A percentile compares a stretch with the other conserved stretches of the same genome.
These are phyloP conservation scores for Alternaria ventricosa DNA, from an alignment of 2,329 filamentous ascomycete genomes.

Conservation along the genomic window DNA sequence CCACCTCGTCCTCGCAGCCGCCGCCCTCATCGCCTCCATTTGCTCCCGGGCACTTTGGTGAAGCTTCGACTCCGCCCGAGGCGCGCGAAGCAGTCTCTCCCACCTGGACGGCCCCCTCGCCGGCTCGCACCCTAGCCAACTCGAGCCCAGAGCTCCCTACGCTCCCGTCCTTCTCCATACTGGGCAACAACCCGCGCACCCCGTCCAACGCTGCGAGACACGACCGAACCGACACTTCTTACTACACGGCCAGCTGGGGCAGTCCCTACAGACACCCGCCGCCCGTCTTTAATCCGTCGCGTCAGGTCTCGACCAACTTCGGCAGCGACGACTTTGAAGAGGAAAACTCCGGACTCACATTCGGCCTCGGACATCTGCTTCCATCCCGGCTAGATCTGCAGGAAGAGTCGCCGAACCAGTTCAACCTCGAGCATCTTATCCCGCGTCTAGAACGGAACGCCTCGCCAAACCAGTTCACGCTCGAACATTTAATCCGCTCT, in stretches of 20 bases:
- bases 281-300: conserved; percentile 49
- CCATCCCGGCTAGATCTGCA: conserved; percentile 41
- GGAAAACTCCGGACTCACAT: conserved; percentile 44
- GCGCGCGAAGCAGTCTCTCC: conserved; percentile 39
- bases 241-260: conserved; percentile 85
- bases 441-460: conserved; percentile 41
- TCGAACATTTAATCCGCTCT: conserved; percentile 49
- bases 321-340: conserved; percentile 50
- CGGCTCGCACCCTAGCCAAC: conserved; percentile 49
- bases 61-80: conserved; percentile 29
- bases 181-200: conserved; percentile 42
- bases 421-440: conserved; percentile 50
- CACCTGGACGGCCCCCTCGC: conserved; percentile 49
- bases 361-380: conserved; percentile 50
- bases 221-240: conserved; percentile 56
- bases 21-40: conserved; percentile 46
- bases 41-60: conserved; percentile 32
- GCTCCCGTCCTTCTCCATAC: conserved; percentile 42
- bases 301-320: conserved; percentile 34
- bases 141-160: conserved; percentile 52
- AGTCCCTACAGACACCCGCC: conserved; percentile 80
- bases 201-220: conserved; percentile 44
- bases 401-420: conserved; percentile 43
- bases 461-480: conserved; percentile 45
- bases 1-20: conserved; percentile 39